A percentile compares a stretch with the other conserved stretches of the same genome.
These are phyloP conservation scores for Metschnikowia matae DNA, from an alignment of 805 yeast genomes.

Conservation along the genomic window DNA sequence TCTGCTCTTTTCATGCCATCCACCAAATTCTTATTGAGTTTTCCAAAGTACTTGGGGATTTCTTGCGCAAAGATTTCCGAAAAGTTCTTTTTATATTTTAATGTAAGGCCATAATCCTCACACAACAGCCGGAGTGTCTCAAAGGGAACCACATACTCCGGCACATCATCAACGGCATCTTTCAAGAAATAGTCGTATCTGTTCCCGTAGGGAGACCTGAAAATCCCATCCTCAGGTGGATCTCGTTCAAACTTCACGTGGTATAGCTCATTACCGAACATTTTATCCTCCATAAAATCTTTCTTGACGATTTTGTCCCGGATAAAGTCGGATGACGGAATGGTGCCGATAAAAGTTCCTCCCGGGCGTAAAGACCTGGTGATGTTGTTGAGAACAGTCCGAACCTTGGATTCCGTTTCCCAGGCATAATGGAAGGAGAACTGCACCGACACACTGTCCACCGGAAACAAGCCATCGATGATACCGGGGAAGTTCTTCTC, in stretches of 20 bases:
- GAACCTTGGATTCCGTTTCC: conserved; percentile 75
- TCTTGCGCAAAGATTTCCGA: conserved; percentile 78
- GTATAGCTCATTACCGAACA: conserved; percentile 85
- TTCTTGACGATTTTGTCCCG: conserved; percentile 55
- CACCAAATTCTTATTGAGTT: conserved; percentile 54
- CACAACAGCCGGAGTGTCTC: conserved; percentile 81
- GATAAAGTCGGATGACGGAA: conserved; percentile 86
- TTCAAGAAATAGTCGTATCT: conserved; percentile 73
- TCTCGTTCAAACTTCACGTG: conserved; percentile 74
- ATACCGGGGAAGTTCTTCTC: conserved; percentile 56
- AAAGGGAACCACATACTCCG: conserved; percentile 95
- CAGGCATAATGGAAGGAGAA: conserved; percentile 95
- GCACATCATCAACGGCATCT: conserved; percentile 95
- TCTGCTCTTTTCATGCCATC: conserved; percentile 72
- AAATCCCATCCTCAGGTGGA: conserved; percentile 73
- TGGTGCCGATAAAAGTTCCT: conserved; percentile 89
- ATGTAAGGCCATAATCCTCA: conserved; percentile 71
- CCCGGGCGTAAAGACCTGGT: conserved; percentile 73
- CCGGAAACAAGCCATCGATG: conserved; percentile 65
- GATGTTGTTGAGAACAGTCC: conserved; percentile 69
- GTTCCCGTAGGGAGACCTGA: conserved; percentile 76
- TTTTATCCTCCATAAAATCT: conserved; percentile 38
- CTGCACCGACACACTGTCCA: conserved; percentile 85
- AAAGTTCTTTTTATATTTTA: conserved; percentile 72
- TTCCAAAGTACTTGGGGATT: conserved; percentile 60